phyloP scores from a whole-genome alignment of 2,329 filamentous ascomycete species.

The Aspergillus hortae region DNA sequence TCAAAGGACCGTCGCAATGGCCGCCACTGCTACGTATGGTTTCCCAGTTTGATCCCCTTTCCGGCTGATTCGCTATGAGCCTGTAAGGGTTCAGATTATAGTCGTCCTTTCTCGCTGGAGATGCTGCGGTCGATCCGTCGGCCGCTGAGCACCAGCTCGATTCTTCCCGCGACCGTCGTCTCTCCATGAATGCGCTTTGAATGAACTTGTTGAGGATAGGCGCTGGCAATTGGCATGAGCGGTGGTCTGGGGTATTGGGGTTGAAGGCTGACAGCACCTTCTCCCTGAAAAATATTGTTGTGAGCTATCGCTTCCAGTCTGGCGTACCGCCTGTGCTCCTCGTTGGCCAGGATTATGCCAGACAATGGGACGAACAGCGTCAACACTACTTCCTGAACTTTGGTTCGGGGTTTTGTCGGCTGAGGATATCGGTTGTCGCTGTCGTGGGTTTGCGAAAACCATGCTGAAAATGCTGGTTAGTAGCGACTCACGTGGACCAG shows the following conservation, averaged over 20 bases:
- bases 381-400: slow-evolving; percentile 54
- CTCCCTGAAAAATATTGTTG: slow-evolving; percentile 75
- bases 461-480: slow-evolving; percentile 27
- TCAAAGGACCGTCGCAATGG: slow-evolving; percentile 52
- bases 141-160: slow-evolving; percentile 69
- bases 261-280: slow-evolving; percentile 62
- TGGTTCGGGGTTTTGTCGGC: slow-evolving; percentile 68
- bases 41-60: slow-evolving; percentile 34
- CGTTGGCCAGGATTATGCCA: background rate
- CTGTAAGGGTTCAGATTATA: slow-evolving; percentile 63
- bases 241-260: slow-evolving; percentile 69
- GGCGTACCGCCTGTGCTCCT: slow-evolving; percentile 13
- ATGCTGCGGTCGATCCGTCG: slow-evolving; percentile 37
- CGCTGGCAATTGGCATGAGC: slow-evolving; percentile 54
- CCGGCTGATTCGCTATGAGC: slow-evolving; percentile 32
- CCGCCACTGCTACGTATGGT: slow-evolving; percentile 61
- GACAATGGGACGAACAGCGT: slow-evolving; percentile 33
- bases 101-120: slow-evolving; percentile 83
- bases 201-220: slow-evolving; percentile 18
- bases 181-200: slow-evolving; percentile 24
- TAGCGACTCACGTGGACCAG: slow-evolving; percentile 9
- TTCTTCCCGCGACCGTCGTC: slow-evolving; percentile 53
- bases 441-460: slow-evolving; percentile 21
- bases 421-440: slow-evolving; percentile 53
- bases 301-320: slow-evolving; percentile 34